Conservation (phyloP, 2,329 filamentous ascomycete species). For the Didymella pinodella region DNA sequence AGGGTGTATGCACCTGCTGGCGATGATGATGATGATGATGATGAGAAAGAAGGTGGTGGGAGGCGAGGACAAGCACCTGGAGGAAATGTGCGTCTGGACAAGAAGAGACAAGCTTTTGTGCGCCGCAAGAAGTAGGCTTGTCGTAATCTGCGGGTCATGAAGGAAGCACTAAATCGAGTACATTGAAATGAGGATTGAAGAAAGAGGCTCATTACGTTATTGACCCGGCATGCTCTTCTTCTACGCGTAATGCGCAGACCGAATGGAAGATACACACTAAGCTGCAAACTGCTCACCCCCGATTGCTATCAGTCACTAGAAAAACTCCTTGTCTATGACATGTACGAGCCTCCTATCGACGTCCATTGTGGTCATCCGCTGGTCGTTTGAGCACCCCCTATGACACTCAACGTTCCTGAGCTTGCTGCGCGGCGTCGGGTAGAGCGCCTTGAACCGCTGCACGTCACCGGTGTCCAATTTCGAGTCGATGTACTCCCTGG, state of each 20-base stretch:
- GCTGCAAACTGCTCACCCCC: background rate
- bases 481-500: background rate
- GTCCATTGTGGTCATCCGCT: background rate
- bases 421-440: background rate
- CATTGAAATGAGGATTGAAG: background rate
- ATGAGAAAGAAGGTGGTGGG: background rate
- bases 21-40: background rate
- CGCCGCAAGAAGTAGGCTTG: background rate
- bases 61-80: background rate
- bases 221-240: background rate
- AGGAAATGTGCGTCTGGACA: background rate
- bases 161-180: background rate
- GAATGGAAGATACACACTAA: background rate
- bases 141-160: background rate
- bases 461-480: constrained; percentile 2
- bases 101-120: background rate
- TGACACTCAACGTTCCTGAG: background rate
- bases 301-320: background rate
- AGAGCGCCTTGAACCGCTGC: constrained; percentile 3
- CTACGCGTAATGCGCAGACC: background rate
- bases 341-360: constrained; percentile 3
- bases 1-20: background rate
- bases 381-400: background rate
- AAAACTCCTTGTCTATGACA: background rate
- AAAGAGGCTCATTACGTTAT: background rate